phyloP scores from a whole-genome alignment of 164 flowering plant species.

The Chimonanthus salicifolius region DNA sequence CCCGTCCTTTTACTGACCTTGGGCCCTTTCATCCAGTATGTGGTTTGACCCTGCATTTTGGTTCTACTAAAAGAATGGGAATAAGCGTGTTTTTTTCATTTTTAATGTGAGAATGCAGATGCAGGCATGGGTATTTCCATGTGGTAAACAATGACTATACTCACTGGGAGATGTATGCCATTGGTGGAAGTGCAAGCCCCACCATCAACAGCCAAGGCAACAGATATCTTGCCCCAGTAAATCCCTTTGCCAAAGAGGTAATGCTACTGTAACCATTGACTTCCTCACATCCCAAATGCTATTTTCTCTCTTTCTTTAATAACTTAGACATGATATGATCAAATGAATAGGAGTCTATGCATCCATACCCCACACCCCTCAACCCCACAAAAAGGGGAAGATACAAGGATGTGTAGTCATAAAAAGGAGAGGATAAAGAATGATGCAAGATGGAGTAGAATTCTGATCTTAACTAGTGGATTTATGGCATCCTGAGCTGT shows the following conservation, averaged over 20 bases:
- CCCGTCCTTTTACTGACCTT: background rate
- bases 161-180: slow-evolving; percentile 97
- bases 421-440: too few relatives aligned
- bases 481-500: background rate
- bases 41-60: background rate
- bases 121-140: slow-evolving; percentile 89
- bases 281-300: background rate
- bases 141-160: slow-evolving; percentile 96
- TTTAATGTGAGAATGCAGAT: slow-evolving; percentile 31
- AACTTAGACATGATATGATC: background rate
- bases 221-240: slow-evolving; percentile 65
- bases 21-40: background rate
- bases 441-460: too few relatives aligned
- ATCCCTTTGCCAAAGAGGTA: slow-evolving; percentile 80
- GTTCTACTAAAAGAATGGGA: background rate
- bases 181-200: slow-evolving; percentile 86
- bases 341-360: too few relatives aligned
- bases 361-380: too few relatives aligned
- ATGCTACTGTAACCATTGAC: background rate
- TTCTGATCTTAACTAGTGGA: background rate
- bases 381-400: too few relatives aligned
- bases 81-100: background rate
- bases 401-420: too few relatives aligned
- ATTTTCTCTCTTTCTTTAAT: too few relatives aligned
- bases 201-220: slow-evolving; percentile 95